Evolutionary conservation across 164 flowering plant species (phyloP), one percentile per base, ranked within the genome.

Genomic region (Chimonanthus salicifolius): DNA sequence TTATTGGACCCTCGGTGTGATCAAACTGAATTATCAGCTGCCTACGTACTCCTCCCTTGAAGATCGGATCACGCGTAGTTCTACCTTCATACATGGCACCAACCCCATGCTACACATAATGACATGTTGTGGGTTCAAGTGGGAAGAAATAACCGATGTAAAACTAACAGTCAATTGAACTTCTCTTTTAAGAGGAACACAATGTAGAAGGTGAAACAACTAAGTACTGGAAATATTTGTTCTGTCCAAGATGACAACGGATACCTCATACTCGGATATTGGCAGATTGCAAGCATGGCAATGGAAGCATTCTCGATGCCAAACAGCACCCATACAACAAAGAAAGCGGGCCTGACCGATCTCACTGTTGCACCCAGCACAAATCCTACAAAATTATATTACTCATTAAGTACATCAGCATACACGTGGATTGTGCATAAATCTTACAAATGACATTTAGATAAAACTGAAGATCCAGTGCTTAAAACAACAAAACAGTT

Each of bases 301-400:
- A 58, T 94, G 82, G 58, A 95, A 95, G 75, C 99, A 95, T 79
- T 95, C 94, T 21, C 97, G 99, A 80, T 95, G 99, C 97, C 97
- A 95, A 79, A 88, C 81, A 70, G 81, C 84, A 62, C 87, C 94
- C 97, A 92, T 88, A 88, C 99, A 92, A 83, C 92, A 92, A 72
- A 95, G 80, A 77, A 71, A 93, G 71, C 97, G 84, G 71, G 97
- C 99, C 78, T 90, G 90, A 70, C 98, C 97, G 77, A 95, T 92
- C 84, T 87, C 94, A 68, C 74, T 67, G 46, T 86, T 83, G 88
- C 99, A 95, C 73, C 97, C 98, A 75, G 96, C 92, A 82, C 98
- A 94, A 48, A 85, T 82, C 85, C 96, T 92, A 72, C 74, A 76
- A 68, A 45, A 50, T 33, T 47, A 51, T 18, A 58, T 64, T 43